Evolutionary conservation across 2,329 filamentous ascomycete species (phyloP).

Genomic region (Trichoderma semiorbis): DNA sequence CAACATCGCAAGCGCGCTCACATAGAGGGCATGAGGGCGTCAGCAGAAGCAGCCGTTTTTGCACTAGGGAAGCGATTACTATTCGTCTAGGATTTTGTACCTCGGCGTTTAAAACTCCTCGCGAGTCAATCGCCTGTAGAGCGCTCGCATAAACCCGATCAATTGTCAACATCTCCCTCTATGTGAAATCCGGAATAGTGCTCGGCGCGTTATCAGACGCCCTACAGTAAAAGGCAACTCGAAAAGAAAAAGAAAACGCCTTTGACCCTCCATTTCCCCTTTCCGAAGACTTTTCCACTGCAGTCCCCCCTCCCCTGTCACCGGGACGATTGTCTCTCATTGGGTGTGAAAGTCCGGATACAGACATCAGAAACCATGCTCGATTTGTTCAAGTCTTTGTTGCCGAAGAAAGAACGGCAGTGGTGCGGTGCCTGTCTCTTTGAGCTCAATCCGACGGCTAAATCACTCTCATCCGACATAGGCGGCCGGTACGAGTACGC

Average conservation of each 20-base stretch:
- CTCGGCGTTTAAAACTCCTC: neutral
- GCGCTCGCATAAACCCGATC: neutral
- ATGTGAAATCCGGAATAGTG: neutral
- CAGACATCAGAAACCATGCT: neutral
- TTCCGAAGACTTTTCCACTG: neutral
- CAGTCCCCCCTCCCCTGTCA: neutral
- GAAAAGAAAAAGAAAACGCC: neutral
- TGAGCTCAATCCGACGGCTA: neutral
- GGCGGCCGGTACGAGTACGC: neutral
- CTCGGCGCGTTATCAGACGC: neutral
- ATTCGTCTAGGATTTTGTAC: neutral
- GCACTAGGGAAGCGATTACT: neutral
- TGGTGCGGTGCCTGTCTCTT: constrained; percentile 17
- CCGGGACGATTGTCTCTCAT: neutral
- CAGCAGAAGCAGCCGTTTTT: neutral
- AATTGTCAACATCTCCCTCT: neutral
- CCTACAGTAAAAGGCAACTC: neutral
- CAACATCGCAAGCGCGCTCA: neutral
- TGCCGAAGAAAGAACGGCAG: neutral
- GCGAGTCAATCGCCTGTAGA: neutral
- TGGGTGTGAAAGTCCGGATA: neutral
- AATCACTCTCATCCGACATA: neutral
- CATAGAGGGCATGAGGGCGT: neutral
- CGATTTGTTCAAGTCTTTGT: neutral
- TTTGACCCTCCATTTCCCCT: neutral